Evolutionary conservation across 2,329 filamentous ascomycete species (phyloP).

Genomic region (Fusarium veterinarium): DNA sequence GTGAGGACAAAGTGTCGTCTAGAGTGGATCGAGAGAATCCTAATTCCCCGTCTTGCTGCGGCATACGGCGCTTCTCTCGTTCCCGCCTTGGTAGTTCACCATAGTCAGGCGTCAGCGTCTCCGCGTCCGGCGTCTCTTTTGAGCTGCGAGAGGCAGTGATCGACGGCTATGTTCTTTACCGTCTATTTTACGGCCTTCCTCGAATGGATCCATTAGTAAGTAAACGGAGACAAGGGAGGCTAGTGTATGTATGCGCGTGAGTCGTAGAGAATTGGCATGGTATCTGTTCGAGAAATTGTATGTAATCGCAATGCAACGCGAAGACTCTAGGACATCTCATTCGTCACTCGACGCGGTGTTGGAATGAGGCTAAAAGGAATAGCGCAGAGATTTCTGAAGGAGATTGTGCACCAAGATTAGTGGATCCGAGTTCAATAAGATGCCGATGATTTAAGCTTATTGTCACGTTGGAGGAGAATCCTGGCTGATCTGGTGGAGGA

Average conservation of each 20-base stretch:
- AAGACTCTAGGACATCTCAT: constrained; percentile 8
- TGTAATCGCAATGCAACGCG: constrained; percentile 19
- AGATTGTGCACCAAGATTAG: constrained; percentile 14
- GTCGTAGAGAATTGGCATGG: constrained; percentile 11
- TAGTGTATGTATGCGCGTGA: constrained; percentile 27
- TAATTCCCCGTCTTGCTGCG: constrained; percentile 19
- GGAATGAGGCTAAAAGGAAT: constrained; percentile 26
- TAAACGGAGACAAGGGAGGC: constrained; percentile 16
- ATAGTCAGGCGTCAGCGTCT: constrained; percentile 27
- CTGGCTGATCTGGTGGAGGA: constrained; percentile 26
- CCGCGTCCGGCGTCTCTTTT: constrained; percentile 32
- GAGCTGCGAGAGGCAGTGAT: constrained; percentile 26
- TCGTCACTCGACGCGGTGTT: constrained; percentile 4
- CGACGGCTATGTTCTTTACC: constrained; percentile 7
- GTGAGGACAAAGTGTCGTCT: constrained; percentile 24
- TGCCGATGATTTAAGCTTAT: constrained; percentile 46
- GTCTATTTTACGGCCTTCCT: constrained; percentile 3
- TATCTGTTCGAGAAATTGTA: constrained; percentile 5
- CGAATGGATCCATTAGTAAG: constrained; percentile 14
- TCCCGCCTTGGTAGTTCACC: constrained; percentile 14
- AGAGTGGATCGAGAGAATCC: constrained; percentile 13
- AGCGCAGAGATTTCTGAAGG: constrained; percentile 26
- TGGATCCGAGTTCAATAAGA: constrained; percentile 25
- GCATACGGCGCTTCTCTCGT: constrained; percentile 29
- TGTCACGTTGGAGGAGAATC: constrained; percentile 38